Base-by-base conservation (phyloP, 495 filamentous ascomycete genomes). In the Penicillium steckii region DNA sequence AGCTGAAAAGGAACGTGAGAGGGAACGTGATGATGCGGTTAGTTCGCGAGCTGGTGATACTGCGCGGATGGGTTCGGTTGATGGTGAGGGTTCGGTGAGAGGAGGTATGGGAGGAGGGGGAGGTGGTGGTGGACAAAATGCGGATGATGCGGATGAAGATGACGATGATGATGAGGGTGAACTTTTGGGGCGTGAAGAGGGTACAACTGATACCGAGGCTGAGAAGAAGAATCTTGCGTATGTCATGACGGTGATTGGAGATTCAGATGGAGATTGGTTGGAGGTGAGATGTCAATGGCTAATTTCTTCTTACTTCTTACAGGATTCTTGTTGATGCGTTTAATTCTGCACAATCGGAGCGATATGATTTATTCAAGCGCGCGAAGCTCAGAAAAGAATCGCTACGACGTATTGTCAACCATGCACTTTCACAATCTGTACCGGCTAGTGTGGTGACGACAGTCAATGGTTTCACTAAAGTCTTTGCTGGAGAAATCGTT, bases 401-500 rank as follows among this genome's bases (percentile, higher is more conserved):
- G 1, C 75, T 85, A 8, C 78, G 81, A 15, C 65, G 89, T 74
- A 85, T 91, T 55, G 83, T 90, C 65, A 96, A 96, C 59, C 89
- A 91, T 56, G 91, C 90, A 33, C 84, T 95, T 10, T 91, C 88
- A 1, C 91, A 96, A 67, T 94, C 89, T 17, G 90, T 92, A 3
- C 86, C 90, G 3, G 78, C 81, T 12, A 85, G 80, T 44, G 86
- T 95, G 23, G 84, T 93, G 32, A 85, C 85, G 18, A 88, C 86
- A 21, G 85, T 95, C 59, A 88, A 87, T 44, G 83, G 86, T 3
- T 89, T 88, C 48, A 85, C 87, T 26, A 96, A 96, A 67, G 79
- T 91, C 52, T 95, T 89, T 66, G 81, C 89, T 7, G 90, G 91
- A 43, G 85, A 91, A 45, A 79, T 96, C 46, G 85, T 95, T 45